A percentile compares a stretch with the other conserved stretches of the same genome.
Conservation (phyloP, 345 rosid genomes). For the Brassica nigra region DNA sequence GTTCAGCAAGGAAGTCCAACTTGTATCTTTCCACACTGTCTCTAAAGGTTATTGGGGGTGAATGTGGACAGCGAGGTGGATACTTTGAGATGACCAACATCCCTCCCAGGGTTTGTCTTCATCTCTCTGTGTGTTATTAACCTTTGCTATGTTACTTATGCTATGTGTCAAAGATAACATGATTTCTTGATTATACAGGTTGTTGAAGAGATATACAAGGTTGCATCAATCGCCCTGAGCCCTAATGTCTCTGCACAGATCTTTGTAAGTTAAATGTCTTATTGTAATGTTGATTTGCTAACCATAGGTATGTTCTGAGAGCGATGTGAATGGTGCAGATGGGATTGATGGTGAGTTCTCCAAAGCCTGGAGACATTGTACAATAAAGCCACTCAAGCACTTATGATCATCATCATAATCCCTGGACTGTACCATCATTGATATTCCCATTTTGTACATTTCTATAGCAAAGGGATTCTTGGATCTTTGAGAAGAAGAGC, state of each 20-base stretch:
- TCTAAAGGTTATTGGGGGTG: no score
- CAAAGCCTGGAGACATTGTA: slow-evolving; percentile 76
- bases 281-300: neutral
- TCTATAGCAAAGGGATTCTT: slow-evolving; percentile 76
- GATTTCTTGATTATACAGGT: slow-evolving; percentile 52
- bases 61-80: slow-evolving; percentile 99
- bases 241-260: slow-evolving; percentile 98
- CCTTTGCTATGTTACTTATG: no score
- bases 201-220: slow-evolving; percentile 96
- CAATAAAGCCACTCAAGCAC: neutral
- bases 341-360: slow-evolving; percentile 99
- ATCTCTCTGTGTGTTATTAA: slow-evolving; percentile 2
- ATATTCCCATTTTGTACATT: slow-evolving; percentile 1
- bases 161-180: neutral
- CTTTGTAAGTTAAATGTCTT: slow-evolving; percentile 63
- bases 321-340: slow-evolving; percentile 50
- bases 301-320: neutral
- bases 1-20: slow-evolving; percentile 83
- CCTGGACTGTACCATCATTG: no score
- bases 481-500: slow-evolving; percentile 95
- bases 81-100: slow-evolving; percentile 99
- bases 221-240: slow-evolving; percentile 87
- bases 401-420: no score
- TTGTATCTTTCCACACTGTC: no score
- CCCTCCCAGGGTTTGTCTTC: slow-evolving; percentile 65